A percentile compares a stretch with the other conserved stretches of the same genome.
These are phyloP conservation scores for Suhomyces kilbournensis DNA, from an alignment of 805 yeast genomes.

Conservation along the genomic window DNA sequence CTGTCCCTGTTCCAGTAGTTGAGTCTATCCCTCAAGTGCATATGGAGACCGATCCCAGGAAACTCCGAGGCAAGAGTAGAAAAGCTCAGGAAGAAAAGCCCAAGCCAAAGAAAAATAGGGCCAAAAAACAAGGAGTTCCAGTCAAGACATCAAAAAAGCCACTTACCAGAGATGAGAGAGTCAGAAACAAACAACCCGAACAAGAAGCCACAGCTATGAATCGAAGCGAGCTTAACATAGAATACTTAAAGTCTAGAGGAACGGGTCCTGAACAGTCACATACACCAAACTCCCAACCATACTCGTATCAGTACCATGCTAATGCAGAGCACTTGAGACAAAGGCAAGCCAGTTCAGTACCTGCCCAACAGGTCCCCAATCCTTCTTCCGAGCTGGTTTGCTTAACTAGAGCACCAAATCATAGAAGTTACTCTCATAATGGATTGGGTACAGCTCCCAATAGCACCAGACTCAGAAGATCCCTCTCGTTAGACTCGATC, in stretches of 20 bases:
- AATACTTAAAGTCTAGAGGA: background rate
- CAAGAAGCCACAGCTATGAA: background rate
- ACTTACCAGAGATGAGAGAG: background rate
- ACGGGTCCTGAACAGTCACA: background rate
- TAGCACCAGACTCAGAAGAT: background rate
- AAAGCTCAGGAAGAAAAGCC: background rate
- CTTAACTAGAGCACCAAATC: background rate
- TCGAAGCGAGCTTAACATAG: background rate
- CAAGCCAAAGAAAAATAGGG: background rate
- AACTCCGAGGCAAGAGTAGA: background rate
- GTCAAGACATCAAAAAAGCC: background rate
- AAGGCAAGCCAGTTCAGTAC: background rate
- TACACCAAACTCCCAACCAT: background rate
- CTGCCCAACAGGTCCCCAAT: background rate
- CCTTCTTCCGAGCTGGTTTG: background rate
- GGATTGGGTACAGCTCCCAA: background rate
- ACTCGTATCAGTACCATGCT: background rate
- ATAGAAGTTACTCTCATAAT: background rate
- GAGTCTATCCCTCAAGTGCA: background rate
- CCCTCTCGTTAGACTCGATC: constrained; percentile 1
- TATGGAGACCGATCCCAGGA: constrained; percentile 1
- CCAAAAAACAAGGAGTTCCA: background rate
- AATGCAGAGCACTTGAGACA: background rate
- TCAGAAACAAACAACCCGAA: background rate
- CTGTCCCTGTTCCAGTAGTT: background rate